These are phyloP conservation scores for Talaromyces piceae DNA, from an alignment of 2,329 filamentous ascomycete genomes.

Conservation along the genomic window DNA sequence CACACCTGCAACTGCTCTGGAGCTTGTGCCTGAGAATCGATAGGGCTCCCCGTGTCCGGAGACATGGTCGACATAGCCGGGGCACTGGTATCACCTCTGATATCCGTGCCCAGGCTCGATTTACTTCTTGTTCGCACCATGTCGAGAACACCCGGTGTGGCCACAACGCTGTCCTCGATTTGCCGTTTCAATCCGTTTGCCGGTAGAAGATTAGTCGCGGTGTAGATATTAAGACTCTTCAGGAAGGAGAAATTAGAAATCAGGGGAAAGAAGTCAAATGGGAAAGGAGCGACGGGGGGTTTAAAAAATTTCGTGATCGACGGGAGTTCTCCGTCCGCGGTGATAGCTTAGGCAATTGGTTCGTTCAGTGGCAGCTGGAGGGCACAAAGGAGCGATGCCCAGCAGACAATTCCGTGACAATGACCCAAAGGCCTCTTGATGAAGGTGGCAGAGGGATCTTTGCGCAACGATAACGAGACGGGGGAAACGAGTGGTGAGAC, in stretches of 20 bases:
- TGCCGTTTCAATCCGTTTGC: neutral
- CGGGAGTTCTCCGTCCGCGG: neutral
- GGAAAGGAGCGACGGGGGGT: neutral
- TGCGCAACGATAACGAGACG: neutral
- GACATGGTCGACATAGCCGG: conserved; percentile 42
- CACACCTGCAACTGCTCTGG: conserved; percentile 25
- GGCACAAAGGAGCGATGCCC: neutral
- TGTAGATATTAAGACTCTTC: neutral
- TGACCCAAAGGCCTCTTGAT: neutral
- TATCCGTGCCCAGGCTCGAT: conserved; percentile 41
- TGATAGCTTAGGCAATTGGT: neutral
- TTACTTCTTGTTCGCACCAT: conserved; percentile 37
- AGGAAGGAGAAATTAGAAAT: neutral
- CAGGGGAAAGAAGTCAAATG: neutral
- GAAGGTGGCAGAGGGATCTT: neutral
- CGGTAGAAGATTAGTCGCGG: neutral
- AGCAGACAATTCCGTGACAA: neutral
- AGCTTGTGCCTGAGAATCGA: conserved; percentile 22
- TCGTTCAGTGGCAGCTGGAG: neutral
- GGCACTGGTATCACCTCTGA: conserved; percentile 40
- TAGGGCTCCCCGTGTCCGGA: conserved; percentile 18
- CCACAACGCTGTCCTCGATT: neutral
- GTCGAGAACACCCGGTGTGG: too few relatives aligned
- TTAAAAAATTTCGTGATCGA: neutral
- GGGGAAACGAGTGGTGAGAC: too few relatives aligned